These are phyloP conservation scores for Circinella minor DNA, from an alignment of 371 early-diverging fungal genomes.

Conservation along the genomic window DNA sequence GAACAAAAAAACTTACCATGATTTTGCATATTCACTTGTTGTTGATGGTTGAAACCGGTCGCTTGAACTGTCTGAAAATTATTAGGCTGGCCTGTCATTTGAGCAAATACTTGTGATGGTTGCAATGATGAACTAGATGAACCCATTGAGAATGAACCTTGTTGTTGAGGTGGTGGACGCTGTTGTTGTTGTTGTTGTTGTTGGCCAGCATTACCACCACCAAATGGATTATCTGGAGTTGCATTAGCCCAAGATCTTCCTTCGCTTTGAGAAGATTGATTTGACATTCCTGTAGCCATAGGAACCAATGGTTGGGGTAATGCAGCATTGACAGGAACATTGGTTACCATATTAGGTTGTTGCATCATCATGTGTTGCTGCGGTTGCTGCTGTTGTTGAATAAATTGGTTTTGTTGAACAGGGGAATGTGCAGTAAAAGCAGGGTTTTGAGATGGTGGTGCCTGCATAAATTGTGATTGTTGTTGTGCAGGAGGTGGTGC, in stretches of 20 bases:
- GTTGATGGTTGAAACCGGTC: constrained; percentile 18
- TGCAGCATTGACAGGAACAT: constrained; percentile 27
- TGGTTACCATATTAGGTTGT: constrained; percentile 6
- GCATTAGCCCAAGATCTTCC: constrained; percentile 42
- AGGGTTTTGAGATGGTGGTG: constrained; percentile 28
- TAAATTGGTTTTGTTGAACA: constrained; percentile 18
- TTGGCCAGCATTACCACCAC: constrained; percentile 15
- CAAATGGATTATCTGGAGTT: constrained; percentile 56
- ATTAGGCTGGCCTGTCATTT: constrained; percentile 21
- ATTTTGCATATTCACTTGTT: constrained; percentile 10
- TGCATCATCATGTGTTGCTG: constrained; percentile 22
- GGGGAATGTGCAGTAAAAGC: constrained; percentile 24
- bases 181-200: constrained; percentile 17
- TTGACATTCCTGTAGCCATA: constrained; percentile 26
- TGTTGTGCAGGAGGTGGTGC: constrained; percentile 14
- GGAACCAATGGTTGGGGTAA: constrained; percentile 36
- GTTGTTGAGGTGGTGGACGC: constrained; percentile 30
- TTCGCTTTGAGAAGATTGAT: constrained; percentile 23
- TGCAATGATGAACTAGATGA: constrained; percentile 12
- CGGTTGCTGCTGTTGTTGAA: constrained; percentile 28
- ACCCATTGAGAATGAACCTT: constrained; percentile 17
- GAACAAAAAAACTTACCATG: constrained; percentile 10
- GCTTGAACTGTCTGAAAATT: constrained; percentile 11
- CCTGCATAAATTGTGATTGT: constrained; percentile 21
- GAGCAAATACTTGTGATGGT: constrained; percentile 32